phyloP scores from a whole-genome alignment of 768 basidiomycete species.

The Sarcomyxa edulis region DNA sequence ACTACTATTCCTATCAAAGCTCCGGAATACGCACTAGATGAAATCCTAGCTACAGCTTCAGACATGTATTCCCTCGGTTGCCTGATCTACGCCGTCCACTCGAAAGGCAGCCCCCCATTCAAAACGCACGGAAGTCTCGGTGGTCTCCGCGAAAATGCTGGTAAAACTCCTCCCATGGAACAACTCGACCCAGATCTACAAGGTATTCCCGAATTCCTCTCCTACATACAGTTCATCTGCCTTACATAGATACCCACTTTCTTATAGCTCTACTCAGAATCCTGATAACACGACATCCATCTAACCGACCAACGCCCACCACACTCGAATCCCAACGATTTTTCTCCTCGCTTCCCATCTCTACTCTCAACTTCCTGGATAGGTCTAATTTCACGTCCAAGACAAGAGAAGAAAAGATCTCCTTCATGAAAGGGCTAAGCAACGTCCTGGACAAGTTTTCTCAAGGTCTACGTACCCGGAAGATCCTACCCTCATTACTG shows the following conservation, averaged over 20 bases:
- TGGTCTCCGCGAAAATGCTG: constrained; percentile 64
- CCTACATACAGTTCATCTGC: background rate
- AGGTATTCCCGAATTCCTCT: constrained; percentile 33
- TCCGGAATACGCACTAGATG: constrained; percentile 92
- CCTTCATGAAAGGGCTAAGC: constrained; percentile 89
- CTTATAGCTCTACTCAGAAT: constrained; percentile 67
- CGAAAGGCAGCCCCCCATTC: constrained; percentile 83
- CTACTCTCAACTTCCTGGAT: constrained; percentile 93
- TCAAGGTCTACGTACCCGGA: constrained; percentile 79
- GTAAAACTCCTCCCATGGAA: constrained; percentile 56
- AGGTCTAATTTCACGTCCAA: constrained; percentile 94
- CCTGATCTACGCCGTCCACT: constrained; percentile 87
- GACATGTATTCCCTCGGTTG: constrained; percentile 95
- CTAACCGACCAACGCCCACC: constrained; percentile 68
- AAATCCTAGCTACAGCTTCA: constrained; percentile 77
- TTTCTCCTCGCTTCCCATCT: constrained; percentile 94
- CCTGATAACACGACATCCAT: constrained; percentile 76
- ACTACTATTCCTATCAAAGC: constrained; percentile 38
- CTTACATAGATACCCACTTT: constrained; percentile 4
- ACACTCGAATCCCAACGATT: constrained; percentile 82
- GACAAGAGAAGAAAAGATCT: constrained; percentile 91
- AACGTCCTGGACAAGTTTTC: constrained; percentile 80
- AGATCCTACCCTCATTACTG: constrained; percentile 86
- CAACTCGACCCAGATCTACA: constrained; percentile 68
- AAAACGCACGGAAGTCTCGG: constrained; percentile 75